phyloP scores from a whole-genome alignment of 202 grass and related monocot genomes.

The Zizania palustris region DNA sequence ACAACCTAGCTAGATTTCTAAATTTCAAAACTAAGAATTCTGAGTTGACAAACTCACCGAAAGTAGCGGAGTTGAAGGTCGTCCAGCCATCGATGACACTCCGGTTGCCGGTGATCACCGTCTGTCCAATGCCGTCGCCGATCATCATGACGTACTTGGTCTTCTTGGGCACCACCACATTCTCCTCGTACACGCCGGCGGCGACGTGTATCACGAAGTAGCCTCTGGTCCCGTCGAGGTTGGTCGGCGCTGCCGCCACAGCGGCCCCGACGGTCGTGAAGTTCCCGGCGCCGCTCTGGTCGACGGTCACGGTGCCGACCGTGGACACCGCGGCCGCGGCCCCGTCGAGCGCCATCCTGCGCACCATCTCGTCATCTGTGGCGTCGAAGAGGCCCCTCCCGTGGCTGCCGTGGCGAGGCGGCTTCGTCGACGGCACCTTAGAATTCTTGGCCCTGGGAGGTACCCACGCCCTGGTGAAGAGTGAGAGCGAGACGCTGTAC shows the following conservation, averaged over 20 bases:
- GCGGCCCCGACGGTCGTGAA: slow-evolving; percentile 62
- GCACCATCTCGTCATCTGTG: slow-evolving; percentile 50
- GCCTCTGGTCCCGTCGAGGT: slow-evolving; percentile 46
- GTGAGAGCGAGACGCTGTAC: slow-evolving; percentile 82
- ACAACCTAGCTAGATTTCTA: neutral
- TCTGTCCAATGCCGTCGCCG: slow-evolving; percentile 77
- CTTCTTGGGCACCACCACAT: slow-evolving; percentile 75
- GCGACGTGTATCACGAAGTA: slow-evolving; percentile 74
- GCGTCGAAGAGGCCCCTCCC: slow-evolving; percentile 52
- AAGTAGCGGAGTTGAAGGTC: slow-evolving; percentile 84
- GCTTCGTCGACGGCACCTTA: slow-evolving; percentile 16
- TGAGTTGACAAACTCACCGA: slow-evolving; percentile 50
- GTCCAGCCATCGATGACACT: slow-evolving; percentile 88
- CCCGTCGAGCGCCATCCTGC: slow-evolving; percentile 42
- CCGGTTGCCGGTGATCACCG: slow-evolving; percentile 73
- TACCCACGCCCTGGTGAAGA: slow-evolving; percentile 88
- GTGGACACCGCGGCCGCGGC: slow-evolving; percentile 40
- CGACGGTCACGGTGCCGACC: slow-evolving; percentile 50
- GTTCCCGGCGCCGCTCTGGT: slow-evolving; percentile 64
- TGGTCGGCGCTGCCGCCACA: slow-evolving; percentile 62
- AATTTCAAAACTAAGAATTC: neutral
- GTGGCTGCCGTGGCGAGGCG: slow-evolving; percentile 29
- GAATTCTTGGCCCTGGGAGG: slow-evolving; percentile 35
- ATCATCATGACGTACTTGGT: slow-evolving; percentile 85
- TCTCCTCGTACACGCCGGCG: slow-evolving; percentile 75